Percentiles rank a stretch among this genome's conserved stretches.
phyloP scores from a whole-genome alignment of 768 basidiomycete genomes.

The Lactifluus piperatus region DNA sequence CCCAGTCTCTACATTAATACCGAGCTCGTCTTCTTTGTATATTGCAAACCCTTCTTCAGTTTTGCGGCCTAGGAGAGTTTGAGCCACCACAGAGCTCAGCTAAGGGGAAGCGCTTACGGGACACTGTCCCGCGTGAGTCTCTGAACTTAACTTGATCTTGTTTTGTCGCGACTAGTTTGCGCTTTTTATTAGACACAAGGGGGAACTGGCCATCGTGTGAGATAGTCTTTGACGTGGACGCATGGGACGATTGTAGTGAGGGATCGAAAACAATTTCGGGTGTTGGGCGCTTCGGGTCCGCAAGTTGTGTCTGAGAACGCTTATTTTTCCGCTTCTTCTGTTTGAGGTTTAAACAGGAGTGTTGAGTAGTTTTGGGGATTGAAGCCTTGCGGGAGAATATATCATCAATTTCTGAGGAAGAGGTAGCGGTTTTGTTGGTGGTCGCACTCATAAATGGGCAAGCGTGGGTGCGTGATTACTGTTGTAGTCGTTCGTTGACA shows the following conservation, averaged over 20 bases:
- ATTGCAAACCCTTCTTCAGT: constrained; percentile 76
- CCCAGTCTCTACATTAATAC: constrained; percentile 58
- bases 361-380: constrained; percentile 15
- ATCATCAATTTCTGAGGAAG: constrained; percentile 70
- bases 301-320: constrained; percentile 23
- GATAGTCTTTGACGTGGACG: constrained; percentile 29
- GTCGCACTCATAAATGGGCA: not conserved
- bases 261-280: constrained; percentile 63
- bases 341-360: constrained; percentile 9
- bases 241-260: constrained; percentile 31
- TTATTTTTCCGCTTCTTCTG: constrained; percentile 44
- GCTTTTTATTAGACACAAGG: constrained; percentile 14
- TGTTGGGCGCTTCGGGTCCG: constrained; percentile 22
- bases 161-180: constrained; percentile 21
- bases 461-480: not conserved
- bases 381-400: constrained; percentile 53
- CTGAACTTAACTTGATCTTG: constrained; percentile 45
- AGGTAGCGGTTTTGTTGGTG: not conserved
- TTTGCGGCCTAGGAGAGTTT: constrained; percentile 45
- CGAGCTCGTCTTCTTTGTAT: constrained; percentile 79
- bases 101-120: constrained; percentile 40
- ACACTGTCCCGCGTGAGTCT: constrained; percentile 67
- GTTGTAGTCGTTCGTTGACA: not conserved
- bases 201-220: constrained; percentile 5
- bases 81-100: not conserved